Base-by-base conservation (phyloP, 805 yeast genomes). In the Zygotorulaspora florentina region DNA sequence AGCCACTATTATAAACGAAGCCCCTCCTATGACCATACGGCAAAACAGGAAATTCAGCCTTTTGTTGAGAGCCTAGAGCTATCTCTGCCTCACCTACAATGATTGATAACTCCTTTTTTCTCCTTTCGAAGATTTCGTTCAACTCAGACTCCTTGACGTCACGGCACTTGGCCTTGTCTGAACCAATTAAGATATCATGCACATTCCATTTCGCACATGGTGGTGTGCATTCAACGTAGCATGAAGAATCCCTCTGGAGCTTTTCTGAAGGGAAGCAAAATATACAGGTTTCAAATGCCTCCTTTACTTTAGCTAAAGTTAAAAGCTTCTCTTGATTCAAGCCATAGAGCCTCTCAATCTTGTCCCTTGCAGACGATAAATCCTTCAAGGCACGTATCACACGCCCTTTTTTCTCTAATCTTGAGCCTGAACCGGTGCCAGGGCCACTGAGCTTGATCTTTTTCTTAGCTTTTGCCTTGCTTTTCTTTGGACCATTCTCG, bases 301-400 rank as follows among this genome's bases (percentile, higher is more conserved):
- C 69, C 47, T 83, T 75, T 30, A 73, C 68, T 18, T 70, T 61
- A 3, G 77, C 62, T 2, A 77, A 62, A 13, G 62, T 60, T 9
- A 74, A 61, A 35, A 77, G 68, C 42, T 70, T 70, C 1, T 59
- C 60, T 30, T 69, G 71, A 52, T 79, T 73, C 23, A 64, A 56
- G 0, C 90, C 90, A 57, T 72, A 81, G 40, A 75, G 55, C 35
- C 73, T 61, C 29, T 57, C 59, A 33, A 73, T 53, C 39, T 74
- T 69, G 29, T 74, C 80, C 39, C 68, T 69, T 11, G 75, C 59
- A 5, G 71, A 62, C 2, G 72, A 67, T 11, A 66, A 40, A 33
- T 64, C 66, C 40, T 61, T 67, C 25, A 62, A 28, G 17, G 55
- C 56, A 34, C 68, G 55, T 4, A 64, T 45, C 15, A 53, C 49